phyloP scores from a whole-genome alignment of 2,329 filamentous ascomycete genomes.

The Tolypocladium ovalisporum region DNA sequence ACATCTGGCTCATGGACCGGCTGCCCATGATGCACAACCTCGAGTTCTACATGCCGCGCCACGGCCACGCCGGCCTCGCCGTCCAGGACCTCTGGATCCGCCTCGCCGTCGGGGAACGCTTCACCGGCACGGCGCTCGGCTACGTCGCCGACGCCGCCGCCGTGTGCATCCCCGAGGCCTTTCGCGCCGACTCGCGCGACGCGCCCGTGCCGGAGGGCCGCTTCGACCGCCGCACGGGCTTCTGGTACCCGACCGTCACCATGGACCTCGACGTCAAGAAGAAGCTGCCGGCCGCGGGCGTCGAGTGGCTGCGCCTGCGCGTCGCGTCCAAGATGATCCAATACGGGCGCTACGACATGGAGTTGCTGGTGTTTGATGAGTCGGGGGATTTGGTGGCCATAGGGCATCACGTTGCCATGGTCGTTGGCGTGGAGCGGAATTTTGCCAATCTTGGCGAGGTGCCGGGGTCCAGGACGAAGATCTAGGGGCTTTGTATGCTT shows the following conservation, averaged over 20 bases:
- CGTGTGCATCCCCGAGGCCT: constrained; percentile 51
- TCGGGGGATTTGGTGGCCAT: constrained; percentile 18
- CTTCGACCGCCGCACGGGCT: constrained; percentile 20
- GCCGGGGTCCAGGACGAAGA: not conserved
- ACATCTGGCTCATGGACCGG: constrained; percentile 9
- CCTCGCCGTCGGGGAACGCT: constrained; percentile 45
- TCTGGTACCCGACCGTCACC: constrained; percentile 69
- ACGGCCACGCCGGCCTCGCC: constrained; percentile 2
- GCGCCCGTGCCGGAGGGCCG: constrained; percentile 6
- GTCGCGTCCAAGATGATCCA: constrained; percentile 54
- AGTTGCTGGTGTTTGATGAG: constrained; percentile 53
- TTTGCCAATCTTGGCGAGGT: not conserved
- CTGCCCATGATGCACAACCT: constrained; percentile 16
- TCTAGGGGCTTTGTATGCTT: not conserved
- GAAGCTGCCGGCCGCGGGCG: constrained; percentile 52
- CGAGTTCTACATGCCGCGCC: constrained; percentile 17
- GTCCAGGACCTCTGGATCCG: constrained; percentile 44
- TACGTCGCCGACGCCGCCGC: constrained; percentile 56
- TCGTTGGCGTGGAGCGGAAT: constrained; percentile 15
- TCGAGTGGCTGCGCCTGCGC: constrained; percentile 61
- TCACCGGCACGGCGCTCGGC: constrained; percentile 53
- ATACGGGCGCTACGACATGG: constrained; percentile 65
- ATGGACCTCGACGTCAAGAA: constrained; percentile 73
- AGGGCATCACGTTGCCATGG: constrained; percentile 18
- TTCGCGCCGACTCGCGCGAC: constrained; percentile 18